phyloP scores from a whole-genome alignment of 345 rosid genomes.

The Bretschneidera sinensis region DNA sequence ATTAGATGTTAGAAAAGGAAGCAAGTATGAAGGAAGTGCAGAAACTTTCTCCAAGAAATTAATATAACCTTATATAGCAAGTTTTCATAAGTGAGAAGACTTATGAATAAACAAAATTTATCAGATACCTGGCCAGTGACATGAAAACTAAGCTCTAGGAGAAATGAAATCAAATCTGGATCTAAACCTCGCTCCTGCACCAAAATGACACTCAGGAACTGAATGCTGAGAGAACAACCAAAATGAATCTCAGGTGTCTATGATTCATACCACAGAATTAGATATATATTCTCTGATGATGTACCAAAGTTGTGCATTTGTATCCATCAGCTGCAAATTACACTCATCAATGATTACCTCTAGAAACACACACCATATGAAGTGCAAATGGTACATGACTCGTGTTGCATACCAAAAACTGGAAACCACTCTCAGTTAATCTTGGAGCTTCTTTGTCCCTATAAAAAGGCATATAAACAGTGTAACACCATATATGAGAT shows the following conservation, averaged over 20 bases:
- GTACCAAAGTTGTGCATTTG: conserved; percentile 98
- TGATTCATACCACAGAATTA: conserved; percentile 72
- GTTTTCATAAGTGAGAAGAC: no score
- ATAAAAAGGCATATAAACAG: conserved; percentile 19
- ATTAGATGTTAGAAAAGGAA: no score
- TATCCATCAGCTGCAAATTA: conserved; percentile 84
- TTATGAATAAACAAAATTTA: not conserved
- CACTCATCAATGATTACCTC: conserved; percentile 19
- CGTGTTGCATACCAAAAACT: conserved; percentile 74
- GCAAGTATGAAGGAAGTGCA: no score
- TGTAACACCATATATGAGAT: conserved; percentile 11
- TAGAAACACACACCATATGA: conserved; percentile 13
- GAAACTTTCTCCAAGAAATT: no score
- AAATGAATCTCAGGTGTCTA: conserved; percentile 15
- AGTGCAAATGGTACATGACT: conserved; percentile 19
- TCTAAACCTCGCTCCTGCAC: conserved; percentile 83
- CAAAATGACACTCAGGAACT: conserved; percentile 15
- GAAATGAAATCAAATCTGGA: conserved; percentile 83
- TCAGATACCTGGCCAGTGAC: conserved; percentile 73
- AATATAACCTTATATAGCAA: not conserved
- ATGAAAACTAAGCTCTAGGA: conserved; percentile 97
- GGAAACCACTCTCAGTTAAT: conserved; percentile 93
- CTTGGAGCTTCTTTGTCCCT: conserved; percentile 84
- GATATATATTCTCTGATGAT: conserved; percentile 91
- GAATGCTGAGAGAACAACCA: conserved; percentile 11